These are phyloP conservation scores for Ensete ventricosum DNA, from an alignment of 176 grass and related monocot genomes.

Conservation along the genomic window DNA sequence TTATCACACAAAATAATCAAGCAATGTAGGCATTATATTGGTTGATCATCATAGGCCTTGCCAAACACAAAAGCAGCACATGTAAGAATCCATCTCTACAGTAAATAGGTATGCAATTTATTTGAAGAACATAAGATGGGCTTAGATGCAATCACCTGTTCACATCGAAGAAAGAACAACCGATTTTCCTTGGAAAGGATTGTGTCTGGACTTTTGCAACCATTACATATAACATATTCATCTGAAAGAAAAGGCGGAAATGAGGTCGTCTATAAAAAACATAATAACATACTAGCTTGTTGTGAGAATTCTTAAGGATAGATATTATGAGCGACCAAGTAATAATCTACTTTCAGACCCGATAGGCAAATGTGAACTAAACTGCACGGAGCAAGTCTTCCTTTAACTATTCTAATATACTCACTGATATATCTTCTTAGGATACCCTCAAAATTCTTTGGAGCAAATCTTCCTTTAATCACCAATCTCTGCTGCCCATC, in stretches of 20 bases:
- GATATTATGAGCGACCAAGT: background rate
- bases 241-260: constrained; percentile 27
- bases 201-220: constrained; percentile 79
- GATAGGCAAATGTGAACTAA: background rate
- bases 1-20: constrained; percentile 24
- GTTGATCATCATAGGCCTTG: constrained; percentile 24
- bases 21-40: constrained; percentile 28
- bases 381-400: no score
- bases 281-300: background rate
- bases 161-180: constrained; percentile 70
- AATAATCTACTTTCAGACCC: background rate
- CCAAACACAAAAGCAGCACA: background rate
- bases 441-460: constrained; percentile 59
- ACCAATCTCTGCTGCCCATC: constrained; percentile 90
- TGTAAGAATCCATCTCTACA: no score
- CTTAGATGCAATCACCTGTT: constrained; percentile 47
- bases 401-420: constrained; percentile 2
- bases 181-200: constrained; percentile 83
- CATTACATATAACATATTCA: constrained; percentile 84
- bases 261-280: background rate
- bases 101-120: background rate
- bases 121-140: background rate
- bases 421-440: constrained; percentile 84
- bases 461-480: constrained; percentile 77
- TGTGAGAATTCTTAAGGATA: background rate